phyloP scores from a whole-genome alignment of 192 early-diverging fungal species.

The Rhizophlyctis rosea region DNA sequence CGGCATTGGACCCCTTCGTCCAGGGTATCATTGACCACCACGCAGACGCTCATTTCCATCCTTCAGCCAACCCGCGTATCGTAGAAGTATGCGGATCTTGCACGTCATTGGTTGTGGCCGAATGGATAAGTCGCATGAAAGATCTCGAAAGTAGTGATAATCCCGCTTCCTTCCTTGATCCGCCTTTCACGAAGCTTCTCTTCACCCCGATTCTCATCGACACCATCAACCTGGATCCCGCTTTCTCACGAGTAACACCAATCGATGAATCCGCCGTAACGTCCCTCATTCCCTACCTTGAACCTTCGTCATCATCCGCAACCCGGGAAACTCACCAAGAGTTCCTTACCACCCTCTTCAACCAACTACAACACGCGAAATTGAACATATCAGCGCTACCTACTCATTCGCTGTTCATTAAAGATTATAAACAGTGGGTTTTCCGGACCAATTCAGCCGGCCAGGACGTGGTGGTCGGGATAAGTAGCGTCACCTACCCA shows the following conservation, averaged over 20 bases:
- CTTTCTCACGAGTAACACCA: constrained; percentile 47
- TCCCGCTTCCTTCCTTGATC: constrained; percentile 11
- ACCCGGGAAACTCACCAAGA: constrained; percentile 4
- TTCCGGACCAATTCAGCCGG: constrained; percentile 1
- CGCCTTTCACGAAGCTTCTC: constrained; percentile 42
- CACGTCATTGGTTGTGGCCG: constrained; percentile 46
- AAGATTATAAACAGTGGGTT: constrained; percentile 75
- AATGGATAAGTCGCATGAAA: constrained; percentile 24
- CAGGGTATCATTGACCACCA: constrained; percentile 72
- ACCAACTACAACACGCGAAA: constrained; percentile 54
- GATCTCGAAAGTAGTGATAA: background rate
- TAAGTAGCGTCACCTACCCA: constrained; percentile 55
- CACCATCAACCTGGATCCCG: constrained; percentile 54
- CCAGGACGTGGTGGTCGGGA: constrained; percentile 50
- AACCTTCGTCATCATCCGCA: background rate
- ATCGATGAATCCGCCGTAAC: constrained; percentile 39
- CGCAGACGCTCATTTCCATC: constrained; percentile 54
- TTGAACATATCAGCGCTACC: constrained; percentile 44
- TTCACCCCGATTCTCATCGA: constrained; percentile 69
- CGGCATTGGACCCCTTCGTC: constrained; percentile 25
- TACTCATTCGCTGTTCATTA: constrained; percentile 53
- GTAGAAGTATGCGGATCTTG: constrained; percentile 63
- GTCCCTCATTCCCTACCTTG: constrained; percentile 28
- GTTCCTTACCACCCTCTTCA: constrained; percentile 33
- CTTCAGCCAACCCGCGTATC: constrained; percentile 39